Conservation (phyloP, 192 early-diverging fungal species). For the Polychytrium aggregatum region DNA sequence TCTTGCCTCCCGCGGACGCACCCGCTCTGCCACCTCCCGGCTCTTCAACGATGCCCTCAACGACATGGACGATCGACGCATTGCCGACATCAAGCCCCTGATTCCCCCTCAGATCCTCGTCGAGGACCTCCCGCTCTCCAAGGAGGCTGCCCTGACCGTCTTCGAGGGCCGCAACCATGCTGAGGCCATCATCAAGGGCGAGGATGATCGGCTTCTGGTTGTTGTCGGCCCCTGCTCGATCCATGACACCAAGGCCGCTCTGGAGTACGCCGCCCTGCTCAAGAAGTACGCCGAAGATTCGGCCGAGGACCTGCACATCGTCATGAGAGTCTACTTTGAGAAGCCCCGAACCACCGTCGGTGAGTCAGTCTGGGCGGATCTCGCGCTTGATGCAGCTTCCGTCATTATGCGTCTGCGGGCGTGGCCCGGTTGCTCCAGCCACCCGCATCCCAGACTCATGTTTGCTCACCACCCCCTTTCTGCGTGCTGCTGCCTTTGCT, state of each 20-base stretch:
- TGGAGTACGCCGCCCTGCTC: conserved; percentile 55
- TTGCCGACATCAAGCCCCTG: conserved; percentile 35
- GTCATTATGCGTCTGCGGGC: too few species aligned
- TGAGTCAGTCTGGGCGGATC: conserved; percentile 36
- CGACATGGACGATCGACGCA: conserved; percentile 78
- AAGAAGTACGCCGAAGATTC: conserved; percentile 17
- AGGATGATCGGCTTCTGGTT: conserved; percentile 84
- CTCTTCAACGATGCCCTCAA: conserved; percentile 72
- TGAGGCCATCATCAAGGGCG: conserved; percentile 55
- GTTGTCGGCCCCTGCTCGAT: conserved; percentile 96
- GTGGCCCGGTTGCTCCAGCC: too few species aligned
- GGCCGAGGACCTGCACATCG: conserved; percentile 52
- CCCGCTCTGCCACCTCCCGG: too few species aligned
- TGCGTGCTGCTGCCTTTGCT: too few species aligned
- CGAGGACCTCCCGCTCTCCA: conserved; percentile 52
- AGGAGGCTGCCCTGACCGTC: conserved; percentile 7
- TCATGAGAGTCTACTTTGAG: conserved; percentile 97
- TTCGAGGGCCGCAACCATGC: conserved; percentile 16
- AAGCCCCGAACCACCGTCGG: conserved; percentile 92
- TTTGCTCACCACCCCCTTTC: too few species aligned
- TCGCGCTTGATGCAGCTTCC: too few species aligned
- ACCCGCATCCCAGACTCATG: too few species aligned
- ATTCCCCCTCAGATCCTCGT: conserved; percentile 67
- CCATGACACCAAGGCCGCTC: conserved; percentile 76
- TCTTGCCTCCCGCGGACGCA: too few species aligned